Conservation (phyloP, 163 green algal species). For the Chlamydomonas reinhardtii region DNA sequence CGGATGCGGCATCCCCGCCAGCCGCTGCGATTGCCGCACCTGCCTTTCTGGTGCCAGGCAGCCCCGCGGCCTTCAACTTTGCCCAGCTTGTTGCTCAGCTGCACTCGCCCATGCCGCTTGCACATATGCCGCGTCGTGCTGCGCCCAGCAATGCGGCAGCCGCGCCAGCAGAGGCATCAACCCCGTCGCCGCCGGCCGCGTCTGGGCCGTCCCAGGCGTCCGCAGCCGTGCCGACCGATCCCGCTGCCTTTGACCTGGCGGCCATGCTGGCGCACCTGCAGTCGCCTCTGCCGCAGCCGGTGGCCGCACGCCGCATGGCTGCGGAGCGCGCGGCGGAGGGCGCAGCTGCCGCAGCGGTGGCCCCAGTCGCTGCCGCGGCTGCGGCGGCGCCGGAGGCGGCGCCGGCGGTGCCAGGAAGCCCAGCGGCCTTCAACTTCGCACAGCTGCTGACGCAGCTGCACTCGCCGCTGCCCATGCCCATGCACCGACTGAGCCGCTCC, state of each 20-base stretch:
- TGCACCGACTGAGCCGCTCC: not conserved
- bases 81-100: constrained; percentile 10
- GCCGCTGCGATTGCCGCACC: no score
- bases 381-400: no score
- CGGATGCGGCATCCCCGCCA: not conserved
- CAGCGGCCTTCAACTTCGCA: not conserved
- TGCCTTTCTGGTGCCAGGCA: not conserved
- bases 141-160: no score
- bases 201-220: no score
- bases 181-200: no score
- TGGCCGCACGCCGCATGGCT: not conserved
- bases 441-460: constrained; percentile 20
- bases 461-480: not conserved
- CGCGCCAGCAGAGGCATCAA: no score
- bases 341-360: no score
- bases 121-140: no score
- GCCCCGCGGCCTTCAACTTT: not conserved
- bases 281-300: not conserved
- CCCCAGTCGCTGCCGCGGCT: not conserved
- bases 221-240: no score
- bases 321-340: no score
- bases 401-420: not conserved
- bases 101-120: not conserved
- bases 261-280: not conserved
- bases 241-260: not conserved